phyloP scores from a whole-genome alignment of 768 basidiomycete genomes.

The Naganishia randhawae region DNA sequence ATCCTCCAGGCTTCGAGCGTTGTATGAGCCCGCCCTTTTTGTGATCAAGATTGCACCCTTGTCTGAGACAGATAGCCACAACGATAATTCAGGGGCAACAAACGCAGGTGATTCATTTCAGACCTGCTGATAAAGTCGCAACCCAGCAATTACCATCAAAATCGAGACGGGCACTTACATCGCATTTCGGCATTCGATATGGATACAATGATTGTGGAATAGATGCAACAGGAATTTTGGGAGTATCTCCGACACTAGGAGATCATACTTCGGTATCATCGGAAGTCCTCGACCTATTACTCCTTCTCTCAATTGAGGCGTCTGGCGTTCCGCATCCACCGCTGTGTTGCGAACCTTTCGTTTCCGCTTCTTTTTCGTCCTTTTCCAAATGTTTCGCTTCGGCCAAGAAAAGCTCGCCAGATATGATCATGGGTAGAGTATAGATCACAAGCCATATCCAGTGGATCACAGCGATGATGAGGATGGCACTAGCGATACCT shows the following conservation, averaged over 20 bases:
- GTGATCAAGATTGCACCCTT: no score
- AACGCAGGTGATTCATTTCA: no score
- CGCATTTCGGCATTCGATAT: no score
- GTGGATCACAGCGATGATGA: slow-evolving; percentile 26
- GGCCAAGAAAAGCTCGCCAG: slow-evolving; percentile 31
- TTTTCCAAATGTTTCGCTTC: slow-evolving; percentile 22
- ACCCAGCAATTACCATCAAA: no score
- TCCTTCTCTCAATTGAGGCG: background rate
- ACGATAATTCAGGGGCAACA: no score
- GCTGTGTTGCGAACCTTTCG: background rate
- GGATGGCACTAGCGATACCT: slow-evolving; percentile 26
- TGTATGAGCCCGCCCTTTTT: no score
- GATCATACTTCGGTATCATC: background rate
- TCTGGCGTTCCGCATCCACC: background rate
- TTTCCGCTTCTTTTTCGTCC: slow-evolving; percentile 12
- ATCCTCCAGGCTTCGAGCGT: no score
- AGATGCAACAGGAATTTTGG: background rate
- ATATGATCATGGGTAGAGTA: slow-evolving; percentile 30
- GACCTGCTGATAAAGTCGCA: no score
- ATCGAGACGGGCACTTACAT: no score
- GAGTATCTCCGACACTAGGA: background rate
- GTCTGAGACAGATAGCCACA: no score
- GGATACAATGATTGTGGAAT: background rate
- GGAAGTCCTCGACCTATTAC: slow-evolving; percentile 1
- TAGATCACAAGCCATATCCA: slow-evolving; percentile 31